These are phyloP conservation scores for Fusarium udum DNA, from an alignment of 2,329 filamentous ascomycete species.

Conservation along the genomic window DNA sequence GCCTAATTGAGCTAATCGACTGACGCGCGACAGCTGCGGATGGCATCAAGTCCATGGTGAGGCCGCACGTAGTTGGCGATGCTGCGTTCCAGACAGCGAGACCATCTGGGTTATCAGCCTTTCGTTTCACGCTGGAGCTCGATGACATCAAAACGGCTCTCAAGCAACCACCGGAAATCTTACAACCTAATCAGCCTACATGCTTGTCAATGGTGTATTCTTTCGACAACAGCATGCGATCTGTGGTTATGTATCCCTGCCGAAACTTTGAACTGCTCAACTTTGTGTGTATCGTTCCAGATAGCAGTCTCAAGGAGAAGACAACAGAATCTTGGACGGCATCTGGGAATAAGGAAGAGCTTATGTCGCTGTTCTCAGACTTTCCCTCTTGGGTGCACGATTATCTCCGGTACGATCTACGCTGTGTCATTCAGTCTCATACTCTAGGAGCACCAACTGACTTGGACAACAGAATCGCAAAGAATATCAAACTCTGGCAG, in stretches of 20 bases:
- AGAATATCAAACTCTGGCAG: neutral
- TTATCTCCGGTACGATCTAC: neutral
- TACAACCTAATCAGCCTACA: neutral
- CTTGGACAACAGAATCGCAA: neutral
- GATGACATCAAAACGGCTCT: neutral
- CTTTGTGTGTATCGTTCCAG: neutral
- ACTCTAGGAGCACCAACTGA: neutral
- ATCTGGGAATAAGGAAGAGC: neutral
- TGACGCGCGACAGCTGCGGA: neutral
- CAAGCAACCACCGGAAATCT: fast-evolving
- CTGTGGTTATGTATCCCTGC: neutral
- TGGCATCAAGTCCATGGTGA: neutral
- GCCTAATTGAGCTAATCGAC: neutral
- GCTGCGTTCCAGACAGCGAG: neutral
- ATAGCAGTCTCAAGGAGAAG: neutral
- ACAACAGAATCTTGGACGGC: neutral
- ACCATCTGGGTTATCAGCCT: neutral
- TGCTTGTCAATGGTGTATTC: neutral
- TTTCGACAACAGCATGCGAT: neutral
- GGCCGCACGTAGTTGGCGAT: neutral
- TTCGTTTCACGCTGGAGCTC: neutral
- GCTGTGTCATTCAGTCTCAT: neutral
- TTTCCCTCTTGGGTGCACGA: neutral
- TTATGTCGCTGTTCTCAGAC: neutral
- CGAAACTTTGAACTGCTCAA: neutral